Base-by-base conservation (phyloP, 2,329 filamentous ascomycete species). In the Colletotrichum sp. region DNA sequence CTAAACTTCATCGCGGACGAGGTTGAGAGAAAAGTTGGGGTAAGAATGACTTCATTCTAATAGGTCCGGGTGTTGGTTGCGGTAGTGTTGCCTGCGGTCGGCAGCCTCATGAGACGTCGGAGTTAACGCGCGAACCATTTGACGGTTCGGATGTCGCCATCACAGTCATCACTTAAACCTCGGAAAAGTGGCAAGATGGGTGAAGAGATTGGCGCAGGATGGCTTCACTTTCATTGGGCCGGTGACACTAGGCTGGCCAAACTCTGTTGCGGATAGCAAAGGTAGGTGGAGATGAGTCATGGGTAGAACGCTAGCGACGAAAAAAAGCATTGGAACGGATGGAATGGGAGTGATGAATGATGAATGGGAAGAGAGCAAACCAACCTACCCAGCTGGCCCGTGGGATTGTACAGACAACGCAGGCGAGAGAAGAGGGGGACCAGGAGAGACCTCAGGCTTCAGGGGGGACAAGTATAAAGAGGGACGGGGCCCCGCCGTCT, bases 391-490 rank as follows among this genome's bases (percentile, higher is more conserved):
- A 24, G 66, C 55, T 60, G 69, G 55, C 55, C 63, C 32, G 60
- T 72, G 70, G 67, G 74, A 73, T 76, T 59, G 74, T 69, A 74
- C 70, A n/a, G 74, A 52, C 74, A 76, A 74, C 74, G 57, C 74
- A 76, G 65, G 74, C 74, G 74, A 74, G 60, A 32, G 66, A 32
- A 32, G 39, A 67, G 18, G 52, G 69, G 39, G 30, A 28, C 36
- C 24, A 62, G 65, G 64, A 76, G 59, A 28, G 66, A 67, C 65
- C 67, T 49, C 66, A 77, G 71, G 71, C 75, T 75, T 75, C 60
- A 66, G 66, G 62, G 66, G 52, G 52, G 18, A 63, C 71, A 75
- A 75, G 62, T 77, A 77, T 77, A 77, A 77, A 75, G 49, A 70
- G 67, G 71, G 66, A 62, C 64, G 70, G 70, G 13, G 64, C 71